Base-by-base conservation (phyloP, 2,329 filamentous ascomycete genomes). In the Gnomoniopsis sp. region DNA sequence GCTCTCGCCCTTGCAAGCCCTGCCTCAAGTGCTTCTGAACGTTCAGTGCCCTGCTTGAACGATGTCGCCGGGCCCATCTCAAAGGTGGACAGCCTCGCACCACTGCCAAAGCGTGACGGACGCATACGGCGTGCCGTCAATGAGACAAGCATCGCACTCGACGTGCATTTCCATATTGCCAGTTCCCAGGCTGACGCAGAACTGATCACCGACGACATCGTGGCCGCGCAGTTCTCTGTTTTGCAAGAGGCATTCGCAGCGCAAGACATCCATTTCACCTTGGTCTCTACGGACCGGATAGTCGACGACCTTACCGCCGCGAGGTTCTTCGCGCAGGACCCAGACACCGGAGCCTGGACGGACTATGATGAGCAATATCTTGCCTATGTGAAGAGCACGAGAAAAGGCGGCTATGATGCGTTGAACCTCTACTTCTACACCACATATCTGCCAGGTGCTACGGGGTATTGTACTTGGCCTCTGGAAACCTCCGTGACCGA, bases 381-480 rank as follows among this genome's bases (percentile, higher is more conserved):
- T 3, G 46, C 53, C 7, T 56, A 43, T 10, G 46, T 46, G 23
- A 56, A 46, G 46, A 2, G 21, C 8, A 49, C 53, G 3, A 21
- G 53, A 3, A 46, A 48, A 3, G 53, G 53, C 17, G 53, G 53
- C 17, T 56, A 56, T 34, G 53, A 56, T 17, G n/a, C 53, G 6
- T 44, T 56, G 33, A 56, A 56, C n/a, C 34, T 56, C 34, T 56
- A 56, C 46, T 56, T 56, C 34, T 56, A 49, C 22, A 34, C 53
- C 22, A 48, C 48, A 10, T 48, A 49, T 33, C 48, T 49, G 3
- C 33, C 19, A 1, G 53, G 53, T 17, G 49, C 49, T n/a, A 26
- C 33, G 1, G 53, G 53, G 12, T 49, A 43, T 8, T 56, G 53
- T 33, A 56, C 38, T 6, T 21, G 3, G 4, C 53, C 53, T 1